Evolutionary conservation across 805 yeast genomes (phyloP).

Genomic region (Blastobotrys terrestris): DNA sequence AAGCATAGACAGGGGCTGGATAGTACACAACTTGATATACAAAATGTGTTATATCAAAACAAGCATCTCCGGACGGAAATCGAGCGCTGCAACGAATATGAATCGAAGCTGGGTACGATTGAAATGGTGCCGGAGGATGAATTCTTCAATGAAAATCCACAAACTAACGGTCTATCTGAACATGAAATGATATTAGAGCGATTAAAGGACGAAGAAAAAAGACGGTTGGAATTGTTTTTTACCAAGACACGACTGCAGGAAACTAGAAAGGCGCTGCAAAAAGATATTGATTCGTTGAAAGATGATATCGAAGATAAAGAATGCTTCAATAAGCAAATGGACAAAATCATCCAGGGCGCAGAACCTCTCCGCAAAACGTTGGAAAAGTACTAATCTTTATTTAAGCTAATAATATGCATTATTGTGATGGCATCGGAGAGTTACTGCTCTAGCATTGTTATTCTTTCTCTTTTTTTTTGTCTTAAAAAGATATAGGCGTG

Average conservation of each 20-base stretch:
- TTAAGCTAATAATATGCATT: not conserved
- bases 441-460: no score
- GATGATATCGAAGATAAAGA: conserved; percentile 16
- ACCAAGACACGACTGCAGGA: conserved; percentile 16
- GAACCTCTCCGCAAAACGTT: conserved; percentile 2
- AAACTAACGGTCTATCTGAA: conserved; percentile 7
- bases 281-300: conserved; percentile 12
- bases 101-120: conserved; percentile 15
- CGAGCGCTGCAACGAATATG: conserved; percentile 15
- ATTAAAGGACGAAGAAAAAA: conserved; percentile 22
- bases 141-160: conserved; percentile 19
- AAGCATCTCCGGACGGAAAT: conserved; percentile 20
- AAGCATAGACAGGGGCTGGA: conserved; percentile 17
- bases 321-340: conserved; percentile 9
- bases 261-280: conserved; percentile 10
- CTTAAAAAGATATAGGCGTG: no score
- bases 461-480: not conserved
- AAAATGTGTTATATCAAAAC: conserved; percentile 24
- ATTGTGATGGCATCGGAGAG: no score
- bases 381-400: not conserved
- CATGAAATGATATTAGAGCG: conserved; percentile 21
- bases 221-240: conserved; percentile 20
- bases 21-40: conserved; percentile 18
- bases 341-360: not conserved
- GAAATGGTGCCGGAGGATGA: conserved; percentile 20